Evolutionary conservation across 176 grass and related monocot species (phyloP), one percentile per base, ranked within the genome.

Genomic region (Carex cristatella): DNA sequence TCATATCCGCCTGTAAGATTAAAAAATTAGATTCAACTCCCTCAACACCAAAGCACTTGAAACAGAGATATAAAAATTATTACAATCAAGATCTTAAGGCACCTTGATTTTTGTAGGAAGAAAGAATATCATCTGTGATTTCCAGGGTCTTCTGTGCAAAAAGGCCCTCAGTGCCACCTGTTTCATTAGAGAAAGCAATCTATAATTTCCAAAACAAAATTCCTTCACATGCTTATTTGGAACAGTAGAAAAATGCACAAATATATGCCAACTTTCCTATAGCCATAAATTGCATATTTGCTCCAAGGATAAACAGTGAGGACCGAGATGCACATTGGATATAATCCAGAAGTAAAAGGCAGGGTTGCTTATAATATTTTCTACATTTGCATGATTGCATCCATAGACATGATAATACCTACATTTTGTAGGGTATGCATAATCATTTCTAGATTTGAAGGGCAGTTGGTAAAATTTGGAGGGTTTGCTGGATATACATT

Each of bases 61-160:
- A 74, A 8, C 8, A 65, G 27, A 18, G 35, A 64, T 32, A 4
- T n/a, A 86, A 5, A 54, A 78, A 18, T 46, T 30, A 84, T 16
- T 66, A 7, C 9, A 37, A 72, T 7, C 27, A 18, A 59, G 69
- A 37, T 38, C 49, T 84, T 44, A 28, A 58, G 48, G 77, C 67
- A 87, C 89, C 96, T 99, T 99, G 96, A 83, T 99, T 99, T 91
- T 94, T 95, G 62, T 99, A 95, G 13, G 93, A 92, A 90, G 91
- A 92, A 86, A 99, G 90, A 89, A 94, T 73, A 86, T 92, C 91
- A 82, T 95, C 81, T 1, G 93, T 99, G n/a, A 99, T 94, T 84
- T 99, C 93, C 87, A 99, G 85, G 62, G 91, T 89, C 85, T 89
- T 99, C 76, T 99, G 91, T 89, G 91, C 96, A 82, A 99, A 92